phyloP scores from a whole-genome alignment of 768 basidiomycete genomes.

The Hemileccinum impolitum region DNA sequence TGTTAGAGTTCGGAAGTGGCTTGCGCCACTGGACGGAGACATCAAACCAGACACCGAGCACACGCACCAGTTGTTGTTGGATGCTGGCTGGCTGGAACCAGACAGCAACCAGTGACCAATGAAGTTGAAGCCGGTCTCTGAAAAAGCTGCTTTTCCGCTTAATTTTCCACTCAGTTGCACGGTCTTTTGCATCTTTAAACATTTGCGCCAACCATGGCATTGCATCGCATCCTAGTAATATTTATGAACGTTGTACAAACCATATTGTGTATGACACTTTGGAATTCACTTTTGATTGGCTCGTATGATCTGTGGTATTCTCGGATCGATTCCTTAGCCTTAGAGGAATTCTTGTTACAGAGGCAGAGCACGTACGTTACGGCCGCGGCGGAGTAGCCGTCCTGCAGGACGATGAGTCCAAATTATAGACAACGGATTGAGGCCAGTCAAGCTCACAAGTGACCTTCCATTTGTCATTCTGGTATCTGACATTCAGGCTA shows the following conservation, averaged over 20 bases:
- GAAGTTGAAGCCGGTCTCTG: too few species aligned
- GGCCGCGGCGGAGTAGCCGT: background rate
- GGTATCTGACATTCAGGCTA: constrained; percentile 9
- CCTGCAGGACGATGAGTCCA: too few species aligned
- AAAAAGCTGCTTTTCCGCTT: too few species aligned
- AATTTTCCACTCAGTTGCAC: background rate
- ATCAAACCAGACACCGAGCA: constrained; percentile 56
- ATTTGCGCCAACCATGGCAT: constrained; percentile 2
- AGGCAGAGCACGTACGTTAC: too few species aligned
- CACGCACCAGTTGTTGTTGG: constrained; percentile 44
- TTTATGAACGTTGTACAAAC: background rate
- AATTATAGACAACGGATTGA: background rate
- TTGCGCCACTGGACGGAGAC: constrained; percentile 63
- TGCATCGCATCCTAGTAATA: background rate
- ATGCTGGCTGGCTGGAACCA: constrained; percentile 44
- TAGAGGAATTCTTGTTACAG: background rate
- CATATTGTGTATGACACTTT: too few species aligned
- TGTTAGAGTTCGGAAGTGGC: constrained; percentile 50
- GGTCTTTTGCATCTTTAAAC: constrained; percentile 2
- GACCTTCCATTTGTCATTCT: background rate
- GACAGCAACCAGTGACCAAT: background rate
- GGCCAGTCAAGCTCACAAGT: background rate
- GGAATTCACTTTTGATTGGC: too few species aligned
- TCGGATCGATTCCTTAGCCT: background rate
- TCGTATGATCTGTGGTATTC: background rate